Evolutionary conservation across 208 protist species (phyloP).

Genomic region (Leishmania major): DNA sequence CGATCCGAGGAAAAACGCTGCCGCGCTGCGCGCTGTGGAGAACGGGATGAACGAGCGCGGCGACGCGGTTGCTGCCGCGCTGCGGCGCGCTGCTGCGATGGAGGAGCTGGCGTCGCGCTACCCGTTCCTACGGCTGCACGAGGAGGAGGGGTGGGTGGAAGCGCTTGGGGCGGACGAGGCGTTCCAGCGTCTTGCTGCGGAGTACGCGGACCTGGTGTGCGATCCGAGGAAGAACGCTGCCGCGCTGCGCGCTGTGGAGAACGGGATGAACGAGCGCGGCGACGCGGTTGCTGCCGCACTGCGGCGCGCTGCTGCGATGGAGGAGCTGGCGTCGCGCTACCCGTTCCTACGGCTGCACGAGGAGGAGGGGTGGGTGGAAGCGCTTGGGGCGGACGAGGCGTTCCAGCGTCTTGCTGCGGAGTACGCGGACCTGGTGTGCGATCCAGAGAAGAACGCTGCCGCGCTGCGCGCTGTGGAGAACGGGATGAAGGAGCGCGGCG

Average conservation of each 20-base stretch:
- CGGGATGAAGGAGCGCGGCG: neutral
- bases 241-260: neutral
- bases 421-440: neutral
- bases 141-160: neutral
- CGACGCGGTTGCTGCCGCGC: neutral
- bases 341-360: slow-evolving; percentile 1
- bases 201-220: neutral
- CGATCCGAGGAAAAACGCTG: neutral
- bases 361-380: neutral
- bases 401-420: neutral
- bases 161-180: neutral
- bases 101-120: neutral
- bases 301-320: neutral
- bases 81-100: neutral
- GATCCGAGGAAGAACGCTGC: neutral
- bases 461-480: neutral
- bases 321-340: neutral
- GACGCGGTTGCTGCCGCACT: neutral
- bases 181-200: neutral
- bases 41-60: neutral
- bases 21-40: neutral
- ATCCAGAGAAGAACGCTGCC: neutral
- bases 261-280: slow-evolving; percentile 1
- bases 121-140: slow-evolving; percentile 1
- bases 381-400: neutral